Base-by-base conservation (phyloP, 257 asterid genomes). In the Lantana camara region DNA sequence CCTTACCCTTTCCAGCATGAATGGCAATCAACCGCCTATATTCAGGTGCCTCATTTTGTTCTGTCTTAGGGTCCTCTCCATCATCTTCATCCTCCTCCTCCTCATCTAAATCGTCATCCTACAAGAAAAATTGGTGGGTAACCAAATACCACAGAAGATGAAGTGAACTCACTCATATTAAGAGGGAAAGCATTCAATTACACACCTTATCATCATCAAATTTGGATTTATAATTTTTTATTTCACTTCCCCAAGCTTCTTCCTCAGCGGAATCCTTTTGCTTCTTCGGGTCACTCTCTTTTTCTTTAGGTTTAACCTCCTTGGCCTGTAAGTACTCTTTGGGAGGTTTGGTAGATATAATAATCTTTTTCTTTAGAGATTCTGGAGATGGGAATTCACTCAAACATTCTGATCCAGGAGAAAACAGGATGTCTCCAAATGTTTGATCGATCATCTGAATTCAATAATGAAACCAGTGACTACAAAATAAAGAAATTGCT, bases 1-100 rank as follows among this genome's bases (percentile, higher is more conserved):
- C 93, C 79, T 89, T 85, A 22, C 89, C 90, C 68, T 92, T 92
- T 24, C 95, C 96, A 45, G 97, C 95, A 73, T 82, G 97, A 73
- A 92, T 89, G 63, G 95, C 96, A 72, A 92, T 92, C 69, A 92
- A 76, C 66, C 72, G 83, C 72, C 70, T 86, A 70, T 92, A 92
- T 22, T 75, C 85, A 22, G 83, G 85, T 37, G 83, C 82, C 49
- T 46, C 75, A 42, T 20, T 71, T 69, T 69, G 71, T 53, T 75
- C 69, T 12, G 68, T 65, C 64, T 72, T 78, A 38, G 76, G 53
- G 68, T 83, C 81, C 52, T 70, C 78, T 5, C 44, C 82, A 51
- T 79, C 76, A 22, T 74, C 83, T 10, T 81, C 83, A 44, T 80
- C 84, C 3, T 59, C 82, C 34, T 59, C 82, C 34, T 64, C 80